Evolutionary conservation across 805 yeast species (phyloP).

Genomic region (Candida railenensis): DNA sequence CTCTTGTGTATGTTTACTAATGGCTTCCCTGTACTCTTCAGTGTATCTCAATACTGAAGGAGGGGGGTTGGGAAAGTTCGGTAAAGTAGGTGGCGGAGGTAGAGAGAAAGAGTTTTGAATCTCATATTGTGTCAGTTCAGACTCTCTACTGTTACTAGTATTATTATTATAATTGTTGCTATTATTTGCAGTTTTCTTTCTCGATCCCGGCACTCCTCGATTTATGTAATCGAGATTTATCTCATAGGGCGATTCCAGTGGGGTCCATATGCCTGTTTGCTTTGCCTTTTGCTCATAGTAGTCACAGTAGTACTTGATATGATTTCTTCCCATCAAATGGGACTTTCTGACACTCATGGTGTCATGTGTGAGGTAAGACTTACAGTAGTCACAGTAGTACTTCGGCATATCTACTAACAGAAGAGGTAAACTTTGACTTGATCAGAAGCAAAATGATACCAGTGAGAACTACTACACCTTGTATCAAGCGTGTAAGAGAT

Average conservation of each 20-base stretch:
- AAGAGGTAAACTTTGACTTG: neutral
- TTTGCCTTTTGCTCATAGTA: constrained; percentile 59
- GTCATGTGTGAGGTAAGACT: constrained; percentile 81
- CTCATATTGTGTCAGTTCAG: neutral
- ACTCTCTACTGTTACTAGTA: neutral
- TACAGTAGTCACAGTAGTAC: constrained; percentile 84
- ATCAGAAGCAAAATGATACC: no score
- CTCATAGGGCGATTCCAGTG: constrained; percentile 32
- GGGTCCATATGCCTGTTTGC: constrained; percentile 36
- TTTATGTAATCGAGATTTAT: constrained; percentile 35
- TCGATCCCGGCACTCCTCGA: constrained; percentile 26
- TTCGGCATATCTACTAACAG: constrained; percentile 48
- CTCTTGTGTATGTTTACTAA: constrained; percentile 7
- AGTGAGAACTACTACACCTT: no score
- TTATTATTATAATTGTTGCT: neutral
- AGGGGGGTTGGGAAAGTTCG: constrained; percentile 33
- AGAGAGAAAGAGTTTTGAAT: constrained; percentile 8
- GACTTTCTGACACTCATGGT: constrained; percentile 82
- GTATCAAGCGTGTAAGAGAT: no score
- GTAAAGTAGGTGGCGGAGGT: constrained; percentile 35
- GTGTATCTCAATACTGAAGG: constrained; percentile 25
- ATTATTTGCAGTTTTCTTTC: neutral
- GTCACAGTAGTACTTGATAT: constrained; percentile 66
- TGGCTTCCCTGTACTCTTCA: constrained; percentile 22
- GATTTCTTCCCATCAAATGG: constrained; percentile 77